Conservation (phyloP, 2,329 filamentous ascomycete species). For the Scedosporium apiospermum region DNA sequence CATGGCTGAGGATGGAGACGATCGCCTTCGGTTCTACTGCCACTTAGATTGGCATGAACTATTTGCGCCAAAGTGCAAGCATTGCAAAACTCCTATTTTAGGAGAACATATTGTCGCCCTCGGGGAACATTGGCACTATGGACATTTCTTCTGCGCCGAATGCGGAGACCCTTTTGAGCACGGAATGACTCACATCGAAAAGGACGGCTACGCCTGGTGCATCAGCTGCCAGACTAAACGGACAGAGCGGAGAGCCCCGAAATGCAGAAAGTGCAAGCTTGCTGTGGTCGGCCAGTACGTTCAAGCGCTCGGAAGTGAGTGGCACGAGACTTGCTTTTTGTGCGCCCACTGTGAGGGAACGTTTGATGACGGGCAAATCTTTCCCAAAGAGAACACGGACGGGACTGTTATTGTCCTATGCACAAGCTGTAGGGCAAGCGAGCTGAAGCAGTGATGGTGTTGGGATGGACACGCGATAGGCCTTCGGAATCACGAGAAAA, state of each 20-base stretch:
- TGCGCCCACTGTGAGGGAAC: slow-evolving; percentile 55
- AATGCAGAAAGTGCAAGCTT: slow-evolving; percentile 75
- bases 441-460: slow-evolving; percentile 41
- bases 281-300: slow-evolving; percentile 87
- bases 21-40: slow-evolving; percentile 78
- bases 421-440: slow-evolving; percentile 48
- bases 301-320: slow-evolving; percentile 79
- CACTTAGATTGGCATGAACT: slow-evolving; percentile 98
- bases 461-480: background rate
- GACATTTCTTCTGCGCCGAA: slow-evolving; percentile 98
- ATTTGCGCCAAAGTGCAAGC: slow-evolving; percentile 87
- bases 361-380: slow-evolving; percentile 57
- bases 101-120: slow-evolving; percentile 91
- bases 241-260: slow-evolving; percentile 77
- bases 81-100: slow-evolving; percentile 92
- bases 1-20: slow-evolving; percentile 62
- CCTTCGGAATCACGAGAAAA: background rate
- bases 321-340: slow-evolving; percentile 87
- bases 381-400: slow-evolving; percentile 43
- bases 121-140: slow-evolving; percentile 91
- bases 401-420: slow-evolving; percentile 46
- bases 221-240: slow-evolving; percentile 85
- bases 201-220: slow-evolving; percentile 97
- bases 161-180: slow-evolving; percentile 89
- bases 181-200: slow-evolving; percentile 69